A percentile compares a stretch with the other conserved stretches of the same genome.
These are phyloP conservation scores for Reutealis trisperma DNA, from an alignment of 345 rosid species.

Conservation along the genomic window DNA sequence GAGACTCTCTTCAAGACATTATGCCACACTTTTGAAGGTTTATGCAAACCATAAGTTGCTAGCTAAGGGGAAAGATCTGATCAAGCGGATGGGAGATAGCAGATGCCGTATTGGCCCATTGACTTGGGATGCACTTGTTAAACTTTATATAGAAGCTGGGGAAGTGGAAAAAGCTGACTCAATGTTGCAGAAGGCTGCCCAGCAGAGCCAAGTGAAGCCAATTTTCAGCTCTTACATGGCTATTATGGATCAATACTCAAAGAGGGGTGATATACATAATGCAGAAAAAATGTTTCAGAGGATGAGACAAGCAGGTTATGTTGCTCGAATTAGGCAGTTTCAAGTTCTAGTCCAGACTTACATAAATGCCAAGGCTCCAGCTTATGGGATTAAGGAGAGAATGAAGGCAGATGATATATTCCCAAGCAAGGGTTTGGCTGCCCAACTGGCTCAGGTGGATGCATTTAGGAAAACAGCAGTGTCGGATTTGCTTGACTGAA, in stretches of 20 bases:
- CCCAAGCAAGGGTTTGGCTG: constrained; percentile 58
- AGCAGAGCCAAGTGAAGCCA: constrained; percentile 57
- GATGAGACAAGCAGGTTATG: constrained; percentile 80
- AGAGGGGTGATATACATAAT: constrained; percentile 80
- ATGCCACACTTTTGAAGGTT: constrained; percentile 63
- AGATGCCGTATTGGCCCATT: constrained; percentile 67
- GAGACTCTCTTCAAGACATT: constrained; percentile 51
- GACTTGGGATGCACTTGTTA: constrained; percentile 85
- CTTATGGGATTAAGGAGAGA: constrained; percentile 86
- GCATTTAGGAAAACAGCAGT: constrained; percentile 75
- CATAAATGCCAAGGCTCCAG: constrained; percentile 65
- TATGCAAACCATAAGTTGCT: constrained; percentile 81
- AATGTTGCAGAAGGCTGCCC: constrained; percentile 62
- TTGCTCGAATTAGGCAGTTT: constrained; percentile 60
- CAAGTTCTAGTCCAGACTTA: constrained; percentile 64
- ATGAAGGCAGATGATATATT: constrained; percentile 83
- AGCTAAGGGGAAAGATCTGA: constrained; percentile 68
- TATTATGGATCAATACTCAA: constrained; percentile 76
- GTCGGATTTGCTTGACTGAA: constrained; percentile 71
- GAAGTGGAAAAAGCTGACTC: constrained; percentile 89
- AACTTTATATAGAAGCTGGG: constrained; percentile 78
- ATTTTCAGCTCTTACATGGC: constrained; percentile 62
- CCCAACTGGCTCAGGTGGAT: constrained; percentile 57
- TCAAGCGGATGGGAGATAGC: constrained; percentile 67
- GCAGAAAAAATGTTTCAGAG: constrained; percentile 73